Evolutionary conservation across 1,284 basidiomycete genomes (phyloP), one percentile per base, ranked within the genome.

Genomic region (Schizophyllum amplum): DNA sequence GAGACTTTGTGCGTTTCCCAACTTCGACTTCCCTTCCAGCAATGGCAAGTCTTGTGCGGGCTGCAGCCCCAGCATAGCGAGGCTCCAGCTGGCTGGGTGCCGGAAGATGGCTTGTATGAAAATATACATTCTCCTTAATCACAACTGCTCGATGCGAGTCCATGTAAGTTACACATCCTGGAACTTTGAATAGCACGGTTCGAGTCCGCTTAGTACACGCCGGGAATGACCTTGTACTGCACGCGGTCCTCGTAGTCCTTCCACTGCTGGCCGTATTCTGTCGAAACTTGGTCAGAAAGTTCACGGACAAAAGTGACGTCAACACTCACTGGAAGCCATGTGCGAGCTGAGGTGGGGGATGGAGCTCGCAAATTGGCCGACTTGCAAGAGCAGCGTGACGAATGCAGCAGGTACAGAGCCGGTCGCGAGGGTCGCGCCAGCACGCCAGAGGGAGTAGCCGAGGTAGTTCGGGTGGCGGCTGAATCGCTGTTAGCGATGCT

Each of bases 381-480:
- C 59, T 59, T 56, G 52, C 13, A 27, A 27, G 11, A 54, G 23
- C 11, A 48, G 24, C n/a, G 57, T 42, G 26, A 24, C 51, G 23
- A 57, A 11, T 4, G 52, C 21, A 1, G 49, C 27, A 21, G 9
- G 24, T 46, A 47, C 47, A 27, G 52, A 51, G 15, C 55, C 65
- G 5, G 63, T 57, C 3, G 62, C 55, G 22, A 62, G 52, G 5
- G 61, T 58, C 25, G 60, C 61, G 6, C 65, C 65, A 5, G 57
- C 23, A 27, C 62, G 60, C 65, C 65, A 66, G 42, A 66, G 50
- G 11, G 53, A 54, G 47, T 65, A 66, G 11, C 65, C 65, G 1
- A 61, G 58, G 27, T 64, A 66, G 46, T 66, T 66, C 4, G 63
- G 61, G 52, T 66, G 65, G 20, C 65, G 64, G 9, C 61, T 62